These are phyloP conservation scores for Calonectria henricotiae DNA, from an alignment of 2,329 filamentous ascomycete species.

Conservation along the genomic window DNA sequence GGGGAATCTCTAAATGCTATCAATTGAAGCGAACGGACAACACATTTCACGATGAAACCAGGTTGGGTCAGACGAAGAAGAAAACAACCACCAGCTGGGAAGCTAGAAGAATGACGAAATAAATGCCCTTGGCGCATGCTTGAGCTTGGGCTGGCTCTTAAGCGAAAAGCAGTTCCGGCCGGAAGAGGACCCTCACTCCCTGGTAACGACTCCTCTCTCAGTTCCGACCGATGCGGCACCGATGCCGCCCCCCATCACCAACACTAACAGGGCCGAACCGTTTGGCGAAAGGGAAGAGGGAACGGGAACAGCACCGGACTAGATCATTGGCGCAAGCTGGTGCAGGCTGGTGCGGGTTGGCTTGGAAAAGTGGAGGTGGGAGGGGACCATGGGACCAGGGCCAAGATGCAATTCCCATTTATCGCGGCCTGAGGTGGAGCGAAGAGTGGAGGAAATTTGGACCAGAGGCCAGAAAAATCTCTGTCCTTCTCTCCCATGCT, in stretches of 20 bases:
- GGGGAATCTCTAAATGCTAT: conserved; percentile 1
- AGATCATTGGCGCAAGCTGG: conserved; percentile 22
- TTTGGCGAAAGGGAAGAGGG: neutral
- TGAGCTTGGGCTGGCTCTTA: conserved; percentile 1
- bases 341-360: conserved; percentile 18
- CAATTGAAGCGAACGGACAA: conserved; percentile 28
- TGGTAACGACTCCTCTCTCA: conserved; percentile 27
- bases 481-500: conserved; percentile 16
- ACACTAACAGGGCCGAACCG: conserved; percentile 1
- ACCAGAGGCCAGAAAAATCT: conserved; percentile 13
- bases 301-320: conserved; percentile 39
- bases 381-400: conserved; percentile 20
- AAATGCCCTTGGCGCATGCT: conserved; percentile 17
- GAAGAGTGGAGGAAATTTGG: conserved; percentile 21
- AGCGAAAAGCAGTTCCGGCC: conserved; percentile 22
- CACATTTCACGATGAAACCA: conserved; percentile 28
- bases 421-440: conserved; percentile 35
- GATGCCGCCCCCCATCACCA: conserved; percentile 38
- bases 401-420: conserved; percentile 25
- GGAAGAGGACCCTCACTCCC: conserved; percentile 25
- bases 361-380: conserved; percentile 40
- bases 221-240: conserved; percentile 47
- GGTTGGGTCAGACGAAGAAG: neutral
- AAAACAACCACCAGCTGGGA: neutral
- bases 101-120: conserved; percentile 20